phyloP scores from a whole-genome alignment of 2,329 filamentous ascomycete species.

The Metarhizium rileyi region DNA sequence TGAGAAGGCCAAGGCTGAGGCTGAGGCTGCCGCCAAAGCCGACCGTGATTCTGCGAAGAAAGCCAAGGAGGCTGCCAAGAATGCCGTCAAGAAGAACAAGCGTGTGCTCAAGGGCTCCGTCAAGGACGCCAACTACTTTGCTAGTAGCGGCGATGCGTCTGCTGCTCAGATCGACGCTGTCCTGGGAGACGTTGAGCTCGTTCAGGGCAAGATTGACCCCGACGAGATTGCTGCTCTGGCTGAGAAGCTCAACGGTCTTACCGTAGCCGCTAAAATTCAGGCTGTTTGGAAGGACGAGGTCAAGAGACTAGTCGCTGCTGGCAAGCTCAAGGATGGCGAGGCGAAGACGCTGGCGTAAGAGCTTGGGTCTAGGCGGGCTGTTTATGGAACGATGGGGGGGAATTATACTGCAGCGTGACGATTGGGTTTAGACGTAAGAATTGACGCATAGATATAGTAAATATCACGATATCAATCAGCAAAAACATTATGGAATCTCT shows the following conservation, averaged over 20 bases:
- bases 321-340: slow-evolving; percentile 81
- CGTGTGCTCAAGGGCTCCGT: slow-evolving; percentile 86
- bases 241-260: slow-evolving; percentile 67
- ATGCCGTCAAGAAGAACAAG: slow-evolving; percentile 99
- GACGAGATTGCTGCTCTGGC: slow-evolving; percentile 85
- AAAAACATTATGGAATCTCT: too few relatives aligned
- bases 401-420: not conserved
- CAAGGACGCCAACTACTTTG: slow-evolving; percentile 98
- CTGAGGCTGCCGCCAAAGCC: slow-evolving; percentile 77
- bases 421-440: not conserved
- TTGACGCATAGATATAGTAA: slow-evolving; percentile 1
- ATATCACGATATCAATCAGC: too few relatives aligned
- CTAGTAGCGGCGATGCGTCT: slow-evolving; percentile 59
- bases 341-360: slow-evolving; percentile 50
- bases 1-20: slow-evolving; percentile 68
- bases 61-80: slow-evolving; percentile 97
- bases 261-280: slow-evolving; percentile 79
- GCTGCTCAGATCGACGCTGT: slow-evolving; percentile 72
- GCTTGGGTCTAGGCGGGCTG: not conserved
- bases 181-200: slow-evolving; percentile 72
- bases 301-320: slow-evolving; percentile 65
- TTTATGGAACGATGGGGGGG: not conserved
- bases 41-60: slow-evolving; percentile 83
- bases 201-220: slow-evolving; percentile 80
- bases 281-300: slow-evolving; percentile 69